A percentile compares a stretch with the other conserved stretches of the same genome.
Conservation (phyloP, 169 alveolate genomes). For the Eimeria nieschulzi region DNA sequence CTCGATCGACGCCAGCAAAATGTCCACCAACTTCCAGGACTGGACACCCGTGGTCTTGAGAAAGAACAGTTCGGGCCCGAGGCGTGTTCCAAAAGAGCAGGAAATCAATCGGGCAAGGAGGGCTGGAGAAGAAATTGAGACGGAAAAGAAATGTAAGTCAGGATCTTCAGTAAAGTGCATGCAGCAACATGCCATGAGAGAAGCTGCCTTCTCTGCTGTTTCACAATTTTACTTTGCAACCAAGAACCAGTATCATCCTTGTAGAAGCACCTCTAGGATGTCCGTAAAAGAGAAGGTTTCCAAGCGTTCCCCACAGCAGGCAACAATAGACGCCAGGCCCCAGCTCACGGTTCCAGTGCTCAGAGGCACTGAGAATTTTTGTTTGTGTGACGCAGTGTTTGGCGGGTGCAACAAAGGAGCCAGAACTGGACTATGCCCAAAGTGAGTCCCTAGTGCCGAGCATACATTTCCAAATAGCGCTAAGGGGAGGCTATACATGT, state of each 20-base stretch:
- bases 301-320: too few relatives aligned
- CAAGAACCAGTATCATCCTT: not conserved
- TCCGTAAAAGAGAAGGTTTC: too few relatives aligned
- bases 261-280: too few relatives aligned
- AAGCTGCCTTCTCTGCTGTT: too few relatives aligned
- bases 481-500: too few relatives aligned
- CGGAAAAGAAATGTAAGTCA: conserved; percentile 75
- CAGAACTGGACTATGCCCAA: conserved; percentile 56
- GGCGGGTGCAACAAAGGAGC: conserved; percentile 67
- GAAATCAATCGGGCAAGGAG: conserved; percentile 78
- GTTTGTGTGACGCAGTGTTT: conserved; percentile 23
- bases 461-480: too few relatives aligned
- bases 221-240: not conserved
- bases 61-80: conserved; percentile 76
- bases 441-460: conserved; percentile 36
- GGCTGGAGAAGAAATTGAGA: conserved; percentile 73
- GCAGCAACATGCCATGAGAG: too few relatives aligned
- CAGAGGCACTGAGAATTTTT: too few relatives aligned
- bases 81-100: conserved; percentile 72
- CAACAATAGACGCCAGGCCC: too few relatives aligned
- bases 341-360: too few relatives aligned
- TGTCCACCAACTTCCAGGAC: conserved; percentile 72
- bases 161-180: not conserved
- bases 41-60: conserved; percentile 78
- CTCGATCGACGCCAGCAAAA: not conserved